Conservation (phyloP, 345 rosid genomes). For the Acer saccharum region DNA sequence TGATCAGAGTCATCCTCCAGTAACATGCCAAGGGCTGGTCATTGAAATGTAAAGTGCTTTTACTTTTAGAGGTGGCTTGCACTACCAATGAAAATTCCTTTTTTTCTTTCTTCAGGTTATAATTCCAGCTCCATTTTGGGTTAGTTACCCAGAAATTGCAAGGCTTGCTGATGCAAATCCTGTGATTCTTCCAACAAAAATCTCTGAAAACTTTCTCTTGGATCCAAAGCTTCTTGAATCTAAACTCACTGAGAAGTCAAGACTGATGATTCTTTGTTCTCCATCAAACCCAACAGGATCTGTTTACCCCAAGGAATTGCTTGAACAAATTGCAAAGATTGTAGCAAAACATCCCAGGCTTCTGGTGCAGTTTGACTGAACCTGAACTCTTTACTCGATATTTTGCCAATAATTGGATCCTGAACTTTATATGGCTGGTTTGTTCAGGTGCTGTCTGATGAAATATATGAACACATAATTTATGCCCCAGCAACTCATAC, state of each 20-base stretch:
- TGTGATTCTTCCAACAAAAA: conserved; percentile 77
- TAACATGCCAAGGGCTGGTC: not conserved
- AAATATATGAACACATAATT: conserved; percentile 95
- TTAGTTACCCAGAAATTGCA: conserved; percentile 97
- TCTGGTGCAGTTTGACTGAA: conserved; percentile 53
- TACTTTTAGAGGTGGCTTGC: not conserved
- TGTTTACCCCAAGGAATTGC: conserved; percentile 88
- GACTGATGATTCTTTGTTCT: conserved; percentile 86
- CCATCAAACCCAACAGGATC: conserved; percentile 99
- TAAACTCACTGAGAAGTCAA: conserved; percentile 75
- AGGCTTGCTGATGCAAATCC: conserved; percentile 96
- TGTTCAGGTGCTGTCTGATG: conserved; percentile 87
- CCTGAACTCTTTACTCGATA: conserved; percentile 2
- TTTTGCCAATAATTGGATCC: conserved; percentile 17
- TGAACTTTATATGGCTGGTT: conserved; percentile 14
- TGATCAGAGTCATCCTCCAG: not conserved
- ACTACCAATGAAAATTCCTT: not conserved
- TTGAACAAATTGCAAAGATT: conserved; percentile 82
- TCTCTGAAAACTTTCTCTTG: conserved; percentile 83
- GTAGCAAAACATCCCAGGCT: conserved; percentile 96
- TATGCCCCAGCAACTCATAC: conserved; percentile 89
- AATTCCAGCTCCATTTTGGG: conserved; percentile 96
- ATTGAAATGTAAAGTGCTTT: conserved; percentile 12
- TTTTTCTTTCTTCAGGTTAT: conserved; percentile 56
- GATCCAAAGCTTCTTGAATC: conserved; percentile 83